Conservation (phyloP, 176 grass and related monocot genomes). For the Zea luxurians region DNA sequence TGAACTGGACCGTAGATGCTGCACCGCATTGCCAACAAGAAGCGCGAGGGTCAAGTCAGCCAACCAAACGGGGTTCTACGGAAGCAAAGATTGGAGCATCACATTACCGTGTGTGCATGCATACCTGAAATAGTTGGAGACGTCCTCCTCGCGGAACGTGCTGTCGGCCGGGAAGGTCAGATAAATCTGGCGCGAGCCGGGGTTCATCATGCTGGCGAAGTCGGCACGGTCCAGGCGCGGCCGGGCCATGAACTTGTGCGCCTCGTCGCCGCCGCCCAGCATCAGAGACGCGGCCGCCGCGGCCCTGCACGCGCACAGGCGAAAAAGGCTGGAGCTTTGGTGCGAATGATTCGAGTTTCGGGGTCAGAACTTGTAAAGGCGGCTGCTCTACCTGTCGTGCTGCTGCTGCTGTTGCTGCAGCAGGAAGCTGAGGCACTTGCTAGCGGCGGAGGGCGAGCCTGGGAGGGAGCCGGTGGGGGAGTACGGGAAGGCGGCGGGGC, state of each 20-base stretch:
- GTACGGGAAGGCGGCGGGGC: slow-evolving; percentile 59
- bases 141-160: slow-evolving; percentile 82
- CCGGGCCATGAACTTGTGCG: slow-evolving; percentile 67
- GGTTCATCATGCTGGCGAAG: slow-evolving; percentile 70
- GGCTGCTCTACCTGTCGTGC: slow-evolving; percentile 62
- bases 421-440: slow-evolving; percentile 77
- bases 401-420: slow-evolving; percentile 60
- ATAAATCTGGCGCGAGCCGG: slow-evolving; percentile 76
- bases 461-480: slow-evolving; percentile 74
- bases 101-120: neutral
- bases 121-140: slow-evolving; percentile 87
- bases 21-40: slow-evolving; percentile 25
- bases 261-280: slow-evolving; percentile 57
- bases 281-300: slow-evolving; percentile 64
- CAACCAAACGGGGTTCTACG: neutral
- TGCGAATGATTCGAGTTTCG: neutral
- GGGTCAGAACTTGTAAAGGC: slow-evolving; percentile 2
- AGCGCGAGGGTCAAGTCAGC: neutral
- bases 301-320: slow-evolving; percentile 40
- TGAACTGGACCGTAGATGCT: slow-evolving; percentile 91
- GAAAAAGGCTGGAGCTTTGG: slow-evolving; percentile 21
- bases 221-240: slow-evolving; percentile 58
- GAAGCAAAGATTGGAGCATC: slow-evolving; percentile 14
- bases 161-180: slow-evolving; percentile 81
- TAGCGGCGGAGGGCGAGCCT: slow-evolving; percentile 61